Evolutionary conservation across 208 protist species (phyloP).

Genomic region (Trypanosoma conorhini): DNA sequence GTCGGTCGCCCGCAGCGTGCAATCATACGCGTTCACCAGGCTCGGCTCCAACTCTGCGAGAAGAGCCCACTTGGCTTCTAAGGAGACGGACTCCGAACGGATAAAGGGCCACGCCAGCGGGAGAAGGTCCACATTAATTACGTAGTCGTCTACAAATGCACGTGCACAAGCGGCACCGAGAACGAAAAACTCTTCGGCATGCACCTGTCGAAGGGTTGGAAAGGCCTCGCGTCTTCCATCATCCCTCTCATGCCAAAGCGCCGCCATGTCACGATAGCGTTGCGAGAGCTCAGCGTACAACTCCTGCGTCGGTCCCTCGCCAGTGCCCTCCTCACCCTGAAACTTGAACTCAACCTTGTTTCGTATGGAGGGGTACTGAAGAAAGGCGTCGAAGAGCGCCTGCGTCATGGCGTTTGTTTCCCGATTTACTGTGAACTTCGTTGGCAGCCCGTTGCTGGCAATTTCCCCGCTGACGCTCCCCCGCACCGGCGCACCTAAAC

Average conservation of each 20-base stretch:
- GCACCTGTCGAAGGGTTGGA: slow-evolving; percentile 48
- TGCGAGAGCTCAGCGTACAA: slow-evolving; percentile 78
- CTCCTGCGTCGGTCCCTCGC: slow-evolving; percentile 86
- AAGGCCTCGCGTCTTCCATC: slow-evolving; percentile 58
- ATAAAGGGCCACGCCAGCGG: slow-evolving; percentile 63
- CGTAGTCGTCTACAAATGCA: slow-evolving; percentile 78
- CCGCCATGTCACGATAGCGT: slow-evolving; percentile 30
- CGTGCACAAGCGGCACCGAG: slow-evolving; percentile 67
- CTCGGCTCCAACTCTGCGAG: slow-evolving; percentile 54
- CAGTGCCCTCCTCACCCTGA: slow-evolving; percentile 78
- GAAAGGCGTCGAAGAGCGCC: slow-evolving; percentile 49
- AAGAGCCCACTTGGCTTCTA: slow-evolving; percentile 20
- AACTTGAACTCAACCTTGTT: slow-evolving; percentile 80
- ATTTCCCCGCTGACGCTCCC: slow-evolving; percentile 58
- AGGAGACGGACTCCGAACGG: slow-evolving; percentile 6
- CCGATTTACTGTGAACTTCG: slow-evolving; percentile 53
- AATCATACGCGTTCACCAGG: slow-evolving; percentile 45
- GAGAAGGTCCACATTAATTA: slow-evolving; percentile 57
- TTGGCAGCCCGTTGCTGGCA: slow-evolving; percentile 51
- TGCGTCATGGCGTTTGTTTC: slow-evolving; percentile 30
- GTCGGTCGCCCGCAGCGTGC: slow-evolving; percentile 36
- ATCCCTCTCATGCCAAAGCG: slow-evolving; percentile 65
- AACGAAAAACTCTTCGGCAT: slow-evolving; percentile 65
- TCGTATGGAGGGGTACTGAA: slow-evolving; percentile 40
- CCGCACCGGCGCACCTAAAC: slow-evolving; percentile 34